Evolutionary conservation across 1,139 yeast genomes (phyloP), one percentile per base, ranked within the genome.

Genomic region (Yueomyces sp.): DNA sequence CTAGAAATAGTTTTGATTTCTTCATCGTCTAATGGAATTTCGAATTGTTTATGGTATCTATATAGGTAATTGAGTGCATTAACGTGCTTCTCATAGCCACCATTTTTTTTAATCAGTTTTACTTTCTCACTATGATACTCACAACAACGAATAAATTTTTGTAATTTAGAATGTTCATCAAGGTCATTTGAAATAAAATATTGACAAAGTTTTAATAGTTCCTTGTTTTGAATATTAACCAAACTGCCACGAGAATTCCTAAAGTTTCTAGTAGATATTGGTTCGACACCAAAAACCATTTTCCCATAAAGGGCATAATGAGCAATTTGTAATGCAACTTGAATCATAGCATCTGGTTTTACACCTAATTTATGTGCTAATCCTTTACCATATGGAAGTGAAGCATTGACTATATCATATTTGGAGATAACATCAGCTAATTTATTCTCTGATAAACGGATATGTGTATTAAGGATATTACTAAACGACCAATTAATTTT

Each of bases 261-360:
- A 60, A 80, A 82, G 49, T 69, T 69, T 48, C 91, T 67, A 1
- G 89, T 81, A 7, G 86, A 77, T 11, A 81, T 76, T 1, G 89
- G 89, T 56, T 82, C 93, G 46, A 78, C 67, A 1, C 85, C 72
- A 45, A 81, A 77, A 5, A 76, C 76, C 56, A 78, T 65, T 51
- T 71, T 75, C 3, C 93, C 93, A 52, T 82, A 82, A 35, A 82
- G 60, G 0, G 87, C 81, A 60, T 79, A 81, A 56, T 80, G 76
- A 1, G 89, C 76, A 36, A 81, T 70, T 58, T 81, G 91, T 47
- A 81, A 66, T 36, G 81, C 73, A 35, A 81, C 61, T 57, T 82
- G 93, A 41, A 81, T 64, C 57, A 81, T 66, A 0, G 86, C 77
- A 62, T 82, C 91, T 1, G 79, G 64, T 27, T 80, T 73, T 33